Evolutionary conservation across 768 basidiomycete genomes (phyloP), one percentile per base, ranked within the genome.

Genomic region (Crucibulum laeve): DNA sequence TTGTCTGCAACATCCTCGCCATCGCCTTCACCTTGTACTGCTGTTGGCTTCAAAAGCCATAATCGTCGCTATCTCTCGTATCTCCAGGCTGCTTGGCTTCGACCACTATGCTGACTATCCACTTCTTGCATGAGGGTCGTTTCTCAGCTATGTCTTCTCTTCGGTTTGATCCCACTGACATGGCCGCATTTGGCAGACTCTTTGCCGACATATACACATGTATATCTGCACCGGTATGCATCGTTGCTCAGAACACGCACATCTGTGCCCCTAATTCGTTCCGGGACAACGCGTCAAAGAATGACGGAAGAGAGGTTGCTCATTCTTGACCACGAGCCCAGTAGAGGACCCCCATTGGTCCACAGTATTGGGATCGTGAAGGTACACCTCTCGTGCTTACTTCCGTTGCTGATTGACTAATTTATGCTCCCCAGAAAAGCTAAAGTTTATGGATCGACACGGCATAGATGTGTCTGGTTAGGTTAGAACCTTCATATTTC

Each of bases 141-240:
- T 38, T 25, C 10, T 21, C 37, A 25, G 13, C 37, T 37, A 47
- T 24, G 18, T 19, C 18, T 25, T 42, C 13, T 25, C 22, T 41
- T 19, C 6, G 6, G 8, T 6, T 21, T 40, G 6, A 6, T 25
- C 39, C 14, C 19, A 32, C 21, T 25, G 22, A 28, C 36, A 57
- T 52, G 50, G 43, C 48, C 25, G 49, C 60, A 41, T 48, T 64
- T 11, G 55, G 57, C 35, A 70, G 61, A 46, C 61, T 74, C 32
- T 57, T 88, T 33, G 78, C 92, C 35, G 91, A 93, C 65, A 70
- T 93, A 24, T 91, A 93, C 87, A 3, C 91, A 93, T 50, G 77
- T 91, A 32, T 93, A 90, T 56, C 75, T 90, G 15, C 87, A 88
- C 2, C 74, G 86, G 25, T 92, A 93, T 60, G 78, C 82, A 15